phyloP scores from a whole-genome alignment of 176 grass and related monocot species.

The Coix lacrymajobi region DNA sequence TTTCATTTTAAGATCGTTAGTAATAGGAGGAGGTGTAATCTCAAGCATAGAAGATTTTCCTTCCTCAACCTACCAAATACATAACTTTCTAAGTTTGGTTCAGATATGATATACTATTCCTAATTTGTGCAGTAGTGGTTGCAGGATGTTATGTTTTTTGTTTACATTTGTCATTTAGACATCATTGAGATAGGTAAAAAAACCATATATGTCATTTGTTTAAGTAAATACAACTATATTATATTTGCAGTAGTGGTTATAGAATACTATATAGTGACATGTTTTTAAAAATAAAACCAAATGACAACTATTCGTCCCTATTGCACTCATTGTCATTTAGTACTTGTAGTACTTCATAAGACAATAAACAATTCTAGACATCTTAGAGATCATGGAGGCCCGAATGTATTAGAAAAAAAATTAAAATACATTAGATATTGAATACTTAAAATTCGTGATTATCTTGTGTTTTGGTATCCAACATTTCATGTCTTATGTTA shows the following conservation, averaged over 20 bases:
- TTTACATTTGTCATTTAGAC: background rate
- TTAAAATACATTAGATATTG: background rate
- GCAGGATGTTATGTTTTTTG: too few relatives aligned
- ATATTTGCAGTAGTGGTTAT: background rate
- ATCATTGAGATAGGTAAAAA: background rate
- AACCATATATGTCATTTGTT: background rate
- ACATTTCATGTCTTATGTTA: background rate
- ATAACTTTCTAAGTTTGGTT: too few relatives aligned
- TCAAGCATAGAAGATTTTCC: too few relatives aligned
- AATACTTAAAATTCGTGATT: background rate
- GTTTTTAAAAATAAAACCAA: too few relatives aligned
- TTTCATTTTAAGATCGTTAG: too few relatives aligned
- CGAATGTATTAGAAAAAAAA: background rate
- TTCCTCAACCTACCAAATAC: too few relatives aligned
- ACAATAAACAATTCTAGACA: background rate
- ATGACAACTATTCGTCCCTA: background rate
- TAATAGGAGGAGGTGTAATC: too few relatives aligned
- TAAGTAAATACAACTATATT: background rate
- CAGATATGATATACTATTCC: too few relatives aligned
- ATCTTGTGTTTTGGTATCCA: background rate
- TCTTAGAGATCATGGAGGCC: background rate
- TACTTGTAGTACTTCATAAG: background rate
- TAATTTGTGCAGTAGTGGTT: too few relatives aligned
- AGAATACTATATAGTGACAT: background rate
- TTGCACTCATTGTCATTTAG: background rate